Conservation (phyloP, 257 asterid genomes). For the Cinchona pubescens region DNA sequence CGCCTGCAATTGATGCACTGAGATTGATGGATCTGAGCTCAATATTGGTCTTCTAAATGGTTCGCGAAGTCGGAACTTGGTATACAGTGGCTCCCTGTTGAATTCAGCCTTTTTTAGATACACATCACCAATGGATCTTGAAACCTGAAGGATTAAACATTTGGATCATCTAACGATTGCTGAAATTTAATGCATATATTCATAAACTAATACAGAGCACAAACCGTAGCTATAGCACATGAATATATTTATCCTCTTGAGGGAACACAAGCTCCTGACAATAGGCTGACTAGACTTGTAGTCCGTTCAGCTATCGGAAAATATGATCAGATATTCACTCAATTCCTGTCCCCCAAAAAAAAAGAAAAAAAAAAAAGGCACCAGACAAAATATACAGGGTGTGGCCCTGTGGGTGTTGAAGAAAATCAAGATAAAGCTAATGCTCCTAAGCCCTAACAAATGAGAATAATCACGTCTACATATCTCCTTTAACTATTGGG, state of each 20-base stretch:
- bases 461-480: background rate
- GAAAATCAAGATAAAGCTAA: background rate
- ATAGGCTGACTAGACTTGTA: background rate
- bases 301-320: background rate
- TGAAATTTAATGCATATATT: background rate
- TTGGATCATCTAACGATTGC: background rate
- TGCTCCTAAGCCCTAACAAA: background rate
- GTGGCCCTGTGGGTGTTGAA: background rate
- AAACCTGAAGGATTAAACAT: constrained; percentile 42
- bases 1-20: constrained; percentile 54
- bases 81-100: constrained; percentile 76
- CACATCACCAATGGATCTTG: constrained; percentile 80
- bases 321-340: background rate
- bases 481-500: background rate
- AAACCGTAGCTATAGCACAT: background rate
- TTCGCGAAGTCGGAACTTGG: constrained; percentile 64
- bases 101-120: constrained; percentile 65
- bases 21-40: constrained; percentile 68
- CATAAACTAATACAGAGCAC: background rate
- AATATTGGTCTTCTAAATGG: constrained; percentile 61
- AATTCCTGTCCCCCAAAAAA: no score
- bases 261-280: background rate
- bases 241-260: background rate
- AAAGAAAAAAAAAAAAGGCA: background rate
- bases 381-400: background rate